Base-by-base conservation (phyloP, 2,329 filamentous ascomycete species). In the Periconia sp. region DNA sequence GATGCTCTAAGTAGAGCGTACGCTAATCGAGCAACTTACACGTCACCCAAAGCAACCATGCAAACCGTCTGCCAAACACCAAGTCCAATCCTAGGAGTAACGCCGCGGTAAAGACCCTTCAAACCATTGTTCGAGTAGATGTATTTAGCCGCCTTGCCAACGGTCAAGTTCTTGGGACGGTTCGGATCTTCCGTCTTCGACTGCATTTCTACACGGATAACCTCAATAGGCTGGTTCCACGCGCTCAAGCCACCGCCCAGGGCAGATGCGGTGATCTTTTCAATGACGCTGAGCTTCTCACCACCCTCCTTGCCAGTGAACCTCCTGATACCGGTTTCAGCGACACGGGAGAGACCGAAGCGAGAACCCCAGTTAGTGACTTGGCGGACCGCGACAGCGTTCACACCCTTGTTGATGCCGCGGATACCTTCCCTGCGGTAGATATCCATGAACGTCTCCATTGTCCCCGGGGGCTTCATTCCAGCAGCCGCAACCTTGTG, bases 221-320 rank as follows among this genome's bases (percentile, higher is more conserved):
- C 94, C 83, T 99, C 94, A 71, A 99, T 99, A 52, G 94, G 94
- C 82, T 99, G 94, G 78, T 99, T 99, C 94, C 94, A 99, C 55
- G 94, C 94, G 52, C 86, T 91, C 64, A 99, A 80, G 70, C 94
- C 94, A 83, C 94, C 94, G 77, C 94, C 94, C 8, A 99, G 71
- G 55, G 84, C 84, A 52, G 86, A 89, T 34, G 94, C 92, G 43
- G 89, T 71, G 67, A 99, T 87, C 84, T 97, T 97, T 81, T 99
- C 94, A 48, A 78, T 69, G 21, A 87, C 84, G 57, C 77, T 78
- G 53, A 99, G 83, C 78, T 89, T 91, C 70, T 92, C 84, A 57
- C 79, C 79, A 10, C 92, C 78, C 55, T 86, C 82, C 81, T 99
- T 97, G 70, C 84, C 82, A 25, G 87, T 92, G 46, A 81, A 66